phyloP scores from a whole-genome alignment of 345 rosid genomes.

The Euphorbia tirucalli region DNA sequence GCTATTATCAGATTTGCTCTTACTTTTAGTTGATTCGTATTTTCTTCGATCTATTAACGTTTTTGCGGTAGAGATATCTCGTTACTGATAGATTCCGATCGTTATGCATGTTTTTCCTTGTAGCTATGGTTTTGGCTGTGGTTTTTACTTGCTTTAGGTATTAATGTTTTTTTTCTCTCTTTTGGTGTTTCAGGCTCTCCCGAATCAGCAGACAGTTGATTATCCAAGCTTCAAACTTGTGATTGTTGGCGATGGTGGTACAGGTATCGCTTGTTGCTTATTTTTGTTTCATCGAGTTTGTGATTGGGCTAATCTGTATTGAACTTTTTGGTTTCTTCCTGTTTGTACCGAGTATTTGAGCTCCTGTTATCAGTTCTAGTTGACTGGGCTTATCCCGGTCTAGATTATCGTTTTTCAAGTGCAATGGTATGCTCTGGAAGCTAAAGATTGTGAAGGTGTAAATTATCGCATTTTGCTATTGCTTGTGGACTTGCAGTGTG shows the following conservation, averaged over 20 bases:
- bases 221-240: conserved; percentile 90
- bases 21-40: neutral
- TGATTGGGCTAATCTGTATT: neutral
- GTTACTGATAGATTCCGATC: neutral
- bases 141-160: neutral
- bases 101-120: too few species aligned
- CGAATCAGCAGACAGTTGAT: conserved; percentile 40
- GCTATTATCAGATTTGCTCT: neutral
- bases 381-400: neutral
- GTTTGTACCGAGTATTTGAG: neutral
- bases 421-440: too few species aligned
- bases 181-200: conserved; percentile 31
- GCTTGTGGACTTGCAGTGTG: neutral
- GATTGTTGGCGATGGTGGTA: conserved; percentile 90
- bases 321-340: neutral
- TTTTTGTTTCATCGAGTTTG: neutral
- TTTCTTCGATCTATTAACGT: neutral
- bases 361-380: neutral
- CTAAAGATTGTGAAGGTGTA: neutral
- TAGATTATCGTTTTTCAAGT: too few species aligned
- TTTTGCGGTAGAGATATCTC: neutral
- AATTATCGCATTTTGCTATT: neutral
- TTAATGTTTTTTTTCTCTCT: neutral
- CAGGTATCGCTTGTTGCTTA: conserved; percentile 43
- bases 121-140: too few species aligned